Conservation (phyloP, 1,284 basidiomycete genomes). For the Bondarzewia mesenterica region DNA sequence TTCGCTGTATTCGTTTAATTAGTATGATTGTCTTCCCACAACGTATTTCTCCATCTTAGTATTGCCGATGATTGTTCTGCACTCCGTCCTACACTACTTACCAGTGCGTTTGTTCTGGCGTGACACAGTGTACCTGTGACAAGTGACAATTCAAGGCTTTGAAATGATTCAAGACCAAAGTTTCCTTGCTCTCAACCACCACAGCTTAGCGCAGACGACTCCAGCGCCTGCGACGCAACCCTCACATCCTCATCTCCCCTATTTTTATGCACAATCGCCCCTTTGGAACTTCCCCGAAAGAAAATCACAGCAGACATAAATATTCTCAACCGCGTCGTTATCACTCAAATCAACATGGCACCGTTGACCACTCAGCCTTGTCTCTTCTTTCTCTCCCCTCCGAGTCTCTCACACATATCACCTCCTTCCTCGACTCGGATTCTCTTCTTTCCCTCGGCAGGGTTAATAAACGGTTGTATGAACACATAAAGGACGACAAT, state of each 20-base stretch:
- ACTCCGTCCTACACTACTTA: no score
- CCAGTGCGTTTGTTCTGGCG: no score
- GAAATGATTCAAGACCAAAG: no score
- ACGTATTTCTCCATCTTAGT: no score
- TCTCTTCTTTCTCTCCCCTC: conserved; percentile 35
- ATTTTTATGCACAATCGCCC: conserved; percentile 50
- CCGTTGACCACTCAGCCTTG: conserved; percentile 9
- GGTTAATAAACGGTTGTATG: conserved; percentile 48
- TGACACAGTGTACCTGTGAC: no score
- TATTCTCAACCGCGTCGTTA: conserved; percentile 12
- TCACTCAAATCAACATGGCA: conserved; percentile 46
- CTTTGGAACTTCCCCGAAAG: conserved; percentile 26
- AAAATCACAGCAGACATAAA: conserved; percentile 21
- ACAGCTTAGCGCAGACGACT: neutral
- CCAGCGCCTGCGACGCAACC: conserved; percentile 1
- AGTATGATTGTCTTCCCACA: no score
- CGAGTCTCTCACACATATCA: conserved; percentile 75
- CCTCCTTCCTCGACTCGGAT: conserved; percentile 65
- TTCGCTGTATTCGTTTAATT: no score
- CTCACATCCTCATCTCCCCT: neutral
- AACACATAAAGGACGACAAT: conserved; percentile 70
- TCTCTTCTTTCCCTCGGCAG: conserved; percentile 51
- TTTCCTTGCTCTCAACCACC: neutral
- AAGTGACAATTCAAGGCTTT: no score
- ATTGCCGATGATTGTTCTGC: no score